Evolutionary conservation across 208 protist species (phyloP).

Genomic region (Leishmania tropica): DNA sequence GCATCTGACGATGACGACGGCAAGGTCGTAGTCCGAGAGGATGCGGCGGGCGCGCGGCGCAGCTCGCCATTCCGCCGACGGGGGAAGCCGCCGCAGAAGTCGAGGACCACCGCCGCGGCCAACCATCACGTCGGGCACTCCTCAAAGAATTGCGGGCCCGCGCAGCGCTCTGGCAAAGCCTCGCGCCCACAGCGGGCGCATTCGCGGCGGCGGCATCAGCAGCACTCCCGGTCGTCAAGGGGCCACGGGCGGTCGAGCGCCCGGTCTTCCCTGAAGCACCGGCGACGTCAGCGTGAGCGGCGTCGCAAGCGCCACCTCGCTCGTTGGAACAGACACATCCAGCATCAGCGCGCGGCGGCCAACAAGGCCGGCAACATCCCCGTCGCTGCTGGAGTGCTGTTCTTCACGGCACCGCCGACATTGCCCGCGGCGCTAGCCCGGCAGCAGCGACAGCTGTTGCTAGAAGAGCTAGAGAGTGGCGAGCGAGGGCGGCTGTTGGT

Average conservation of each 20-base stretch:
- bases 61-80: not conserved
- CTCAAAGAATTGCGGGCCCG: not conserved
- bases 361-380: conserved; percentile 12
- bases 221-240: not conserved
- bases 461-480: not conserved
- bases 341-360: conserved; percentile 14
- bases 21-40: not conserved
- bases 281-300: not conserved
- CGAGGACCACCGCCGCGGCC: not conserved
- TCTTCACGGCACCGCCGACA: conserved; percentile 25
- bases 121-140: not conserved
- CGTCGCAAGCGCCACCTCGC: conserved; percentile 3
- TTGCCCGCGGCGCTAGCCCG: conserved; percentile 15
- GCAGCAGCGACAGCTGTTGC: not conserved
- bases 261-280: not conserved
- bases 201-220: not conserved
- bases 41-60: not conserved
- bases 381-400: conserved; percentile 23
- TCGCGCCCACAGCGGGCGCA: not conserved
- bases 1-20: conserved; percentile 3
- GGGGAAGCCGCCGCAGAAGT: not conserved
- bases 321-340: conserved; percentile 9
- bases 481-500: conserved; percentile 5
- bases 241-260: not conserved
- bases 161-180: not conserved